Evolutionary conservation across 2,329 filamentous ascomycete genomes (phyloP), one percentile per base, ranked within the genome.

Genomic region (Blumeriella jaapii): DNA sequence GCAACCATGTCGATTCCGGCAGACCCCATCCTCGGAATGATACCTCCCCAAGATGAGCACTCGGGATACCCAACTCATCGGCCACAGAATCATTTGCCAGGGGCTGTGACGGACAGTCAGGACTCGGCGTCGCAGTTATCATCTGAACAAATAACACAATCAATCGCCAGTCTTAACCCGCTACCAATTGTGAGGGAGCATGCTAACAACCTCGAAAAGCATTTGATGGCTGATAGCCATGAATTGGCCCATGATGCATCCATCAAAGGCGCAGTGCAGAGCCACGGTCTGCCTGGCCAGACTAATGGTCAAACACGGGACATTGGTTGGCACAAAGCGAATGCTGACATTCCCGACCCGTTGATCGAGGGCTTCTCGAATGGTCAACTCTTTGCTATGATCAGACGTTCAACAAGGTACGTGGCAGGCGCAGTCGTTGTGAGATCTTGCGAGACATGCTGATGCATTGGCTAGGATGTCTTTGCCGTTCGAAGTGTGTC

Each of bases 321-420:
- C 13, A 37, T 37, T 20, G 34, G 34, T 6, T 37, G 34, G 34
- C 34, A 37, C 16, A 37, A 28, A 26, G 7, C 28, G 6, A 37
- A 37, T 22, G 13, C 10, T 2, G 28, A 37, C 11, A 31, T 37
- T 16, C 34, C 34, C 8, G 34, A 37, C 14, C 34, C 34, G 2
- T 19, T 37, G 6, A 37, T 37, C 10, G 29, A 10, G 2, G 34
- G 29, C 4, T 18, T 31, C 1, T 14, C 29, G 2, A 37, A 37
- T n/a, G 34, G 20, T 13, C 20, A 31, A 6, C 15, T 37, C 3
- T 37, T 37, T 31, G 29, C 42, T 7, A 32, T 47, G 23, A 40
- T 49, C 10, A 36, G 44, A 36, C 36, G 9, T 49, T 49, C 25
- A 49, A 49, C 26, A 47, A 47, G 36, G 46, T 45, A 27, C 14